Base-by-base conservation (phyloP, 2,329 filamentous ascomycete species). In the Beauveria sp. region DNA sequence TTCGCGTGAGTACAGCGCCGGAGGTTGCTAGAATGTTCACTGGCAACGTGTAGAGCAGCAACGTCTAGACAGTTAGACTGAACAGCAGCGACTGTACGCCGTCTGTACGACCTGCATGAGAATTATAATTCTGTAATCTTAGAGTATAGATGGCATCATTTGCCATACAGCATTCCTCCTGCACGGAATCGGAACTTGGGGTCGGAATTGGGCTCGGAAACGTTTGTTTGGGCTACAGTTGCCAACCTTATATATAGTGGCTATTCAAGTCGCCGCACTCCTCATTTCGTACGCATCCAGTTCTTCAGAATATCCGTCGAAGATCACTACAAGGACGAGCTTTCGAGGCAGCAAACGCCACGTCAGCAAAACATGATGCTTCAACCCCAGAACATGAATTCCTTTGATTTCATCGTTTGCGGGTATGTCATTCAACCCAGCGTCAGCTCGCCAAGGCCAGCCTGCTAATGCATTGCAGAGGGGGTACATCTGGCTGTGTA, bases 401-500 rank as follows among this genome's bases (percentile, higher is more conserved):
- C 65, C 51, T 74, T 70, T 43, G 72, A 74, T 58, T 74, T 74
- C 53, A 70, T 74, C 52, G 61, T 74, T 40, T 74, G 72, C 62
- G 72, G 72, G 72, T 73, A 63, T 65, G 72, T 65, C 26, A n/a
- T 45, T 5, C 5, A 22, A 42, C 22, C 42, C 10, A 24, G 20
- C n/a, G 34, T 38, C 14, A 38, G 10, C 26, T 4, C 12, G 12
- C 4, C 42, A 14, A 48, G 8, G 20, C 12, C n/a, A n/a, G 7
- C 12, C 10, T 31, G 22, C 49, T 61, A 28, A 61, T 20, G 7
- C 50, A 9, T 14, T 48, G 31, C 42, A 70, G 72, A 46, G 74
- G 74, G 38, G 74, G 74, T 20, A 76, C 74, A 8, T 65, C 73
- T 6, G 74, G 74, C 10, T 74, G 74, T 53, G 74, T 75, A 20